Conservation (phyloP, 108 stramenopile species). For the Nitzschia sp. region DNA sequence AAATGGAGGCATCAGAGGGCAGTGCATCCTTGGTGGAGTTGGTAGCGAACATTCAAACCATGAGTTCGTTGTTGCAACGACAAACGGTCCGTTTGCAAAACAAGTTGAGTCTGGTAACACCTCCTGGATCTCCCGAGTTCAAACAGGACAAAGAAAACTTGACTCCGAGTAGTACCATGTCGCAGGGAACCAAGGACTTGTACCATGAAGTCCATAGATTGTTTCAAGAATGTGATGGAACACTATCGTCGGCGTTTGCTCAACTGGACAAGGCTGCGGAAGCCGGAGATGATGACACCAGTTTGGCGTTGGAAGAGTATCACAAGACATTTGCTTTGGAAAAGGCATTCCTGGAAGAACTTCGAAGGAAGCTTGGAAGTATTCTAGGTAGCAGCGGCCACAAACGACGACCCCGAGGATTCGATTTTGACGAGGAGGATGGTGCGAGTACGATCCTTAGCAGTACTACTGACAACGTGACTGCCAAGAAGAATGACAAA, state of each 20-base stretch:
- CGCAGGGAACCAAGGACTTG: slow-evolving; percentile 1
- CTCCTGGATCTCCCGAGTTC: not conserved
- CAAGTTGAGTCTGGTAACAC: not conserved
- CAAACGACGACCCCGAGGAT: not conserved
- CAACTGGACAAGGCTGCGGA: not conserved
- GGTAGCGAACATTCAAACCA: slow-evolving; percentile 6
- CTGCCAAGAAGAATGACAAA: not conserved
- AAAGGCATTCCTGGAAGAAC: slow-evolving; percentile 14
- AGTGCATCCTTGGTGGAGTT: not conserved
- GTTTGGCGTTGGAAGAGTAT: slow-evolving; percentile 10
- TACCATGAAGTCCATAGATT: slow-evolving; percentile 1
- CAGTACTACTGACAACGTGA: no score
- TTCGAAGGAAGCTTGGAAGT: not conserved
- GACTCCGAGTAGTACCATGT: not conserved
- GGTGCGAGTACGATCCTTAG: not conserved
- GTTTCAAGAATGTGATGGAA: not conserved
- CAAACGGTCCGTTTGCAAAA: slow-evolving; percentile 4
- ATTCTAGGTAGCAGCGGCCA: not conserved
- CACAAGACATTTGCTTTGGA: slow-evolving; percentile 6
- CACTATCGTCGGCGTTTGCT: not conserved
- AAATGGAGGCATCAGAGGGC: no score
- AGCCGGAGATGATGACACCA: not conserved
- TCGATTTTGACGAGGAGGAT: not conserved
- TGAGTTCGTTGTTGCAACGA: slow-evolving; percentile 5
- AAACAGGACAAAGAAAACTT: not conserved